Percentiles rank a stretch among this genome's conserved stretches.
Conservation (phyloP, 2,329 filamentous ascomycete genomes). For the Coniochaeta sp. region DNA sequence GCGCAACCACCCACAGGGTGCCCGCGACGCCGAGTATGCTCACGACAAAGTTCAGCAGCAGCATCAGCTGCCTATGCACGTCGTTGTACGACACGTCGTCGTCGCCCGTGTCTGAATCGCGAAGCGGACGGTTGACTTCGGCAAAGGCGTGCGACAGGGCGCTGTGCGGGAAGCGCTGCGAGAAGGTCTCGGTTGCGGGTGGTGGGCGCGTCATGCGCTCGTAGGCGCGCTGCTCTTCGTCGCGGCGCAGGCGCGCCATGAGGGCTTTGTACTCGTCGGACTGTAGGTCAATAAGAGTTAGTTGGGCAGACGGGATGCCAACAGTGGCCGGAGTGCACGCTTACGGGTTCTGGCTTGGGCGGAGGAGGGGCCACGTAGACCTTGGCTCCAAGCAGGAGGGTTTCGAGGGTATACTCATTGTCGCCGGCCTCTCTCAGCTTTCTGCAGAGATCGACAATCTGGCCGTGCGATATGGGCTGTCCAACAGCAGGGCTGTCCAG, state of each 20-base stretch:
- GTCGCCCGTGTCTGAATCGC: constrained; percentile 36
- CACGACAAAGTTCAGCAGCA: constrained; percentile 85
- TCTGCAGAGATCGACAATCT: constrained; percentile 58
- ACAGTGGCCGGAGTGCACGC: constrained; percentile 15
- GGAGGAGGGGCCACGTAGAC: constrained; percentile 76
- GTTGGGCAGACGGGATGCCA: not conserved
- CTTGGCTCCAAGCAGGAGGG: constrained; percentile 62
- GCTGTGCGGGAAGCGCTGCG: constrained; percentile 45
- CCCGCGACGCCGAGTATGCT: constrained; percentile 74
- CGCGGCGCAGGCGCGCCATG: constrained; percentile 76
- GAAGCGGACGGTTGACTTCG: constrained; percentile 41
- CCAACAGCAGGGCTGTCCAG: constrained; percentile 46
- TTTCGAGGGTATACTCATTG: constrained; percentile 49
- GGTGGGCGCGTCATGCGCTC: constrained; percentile 67
- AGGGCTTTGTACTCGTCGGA: constrained; percentile 77
- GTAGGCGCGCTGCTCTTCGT: constrained; percentile 78
- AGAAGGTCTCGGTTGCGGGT: constrained; percentile 48
- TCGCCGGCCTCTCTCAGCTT: constrained; percentile 31
- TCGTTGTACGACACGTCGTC: constrained; percentile 64
- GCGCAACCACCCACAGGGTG: constrained; percentile 70
- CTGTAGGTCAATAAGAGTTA: constrained; percentile 28
- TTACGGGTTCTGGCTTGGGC: constrained; percentile 69
- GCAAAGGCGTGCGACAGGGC: constrained; percentile 38
- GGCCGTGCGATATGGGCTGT: constrained; percentile 63
- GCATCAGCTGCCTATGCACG: constrained; percentile 70